Percentiles rank a stretch among this genome's conserved stretches.
phyloP scores from a whole-genome alignment of 768 basidiomycete species.

The Russula compacta region DNA sequence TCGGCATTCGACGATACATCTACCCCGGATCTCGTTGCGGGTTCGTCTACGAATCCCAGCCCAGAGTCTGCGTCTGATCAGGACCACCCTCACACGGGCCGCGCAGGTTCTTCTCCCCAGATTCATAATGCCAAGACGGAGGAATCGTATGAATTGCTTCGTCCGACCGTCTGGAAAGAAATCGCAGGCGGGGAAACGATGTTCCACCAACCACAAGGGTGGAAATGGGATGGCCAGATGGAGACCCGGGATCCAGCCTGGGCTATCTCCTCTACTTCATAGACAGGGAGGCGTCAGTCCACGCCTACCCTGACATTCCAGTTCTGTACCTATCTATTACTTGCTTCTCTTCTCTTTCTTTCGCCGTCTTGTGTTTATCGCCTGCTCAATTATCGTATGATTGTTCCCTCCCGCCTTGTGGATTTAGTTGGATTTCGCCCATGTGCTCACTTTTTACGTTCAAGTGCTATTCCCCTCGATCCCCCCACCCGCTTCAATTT shows the following conservation, averaged over 20 bases:
- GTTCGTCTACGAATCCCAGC: slow-evolving; percentile 68
- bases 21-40: slow-evolving; percentile 63
- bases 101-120: slow-evolving; percentile 32
- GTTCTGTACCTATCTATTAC: slow-evolving; percentile 15
- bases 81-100: slow-evolving; percentile 34
- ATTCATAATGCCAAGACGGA: slow-evolving; percentile 40
- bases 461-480: slow-evolving; percentile 12
- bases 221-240: slow-evolving; percentile 73
- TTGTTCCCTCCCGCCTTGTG: slow-evolving; percentile 5
- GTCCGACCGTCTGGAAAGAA: slow-evolving; percentile 55
- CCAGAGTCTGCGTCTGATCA: slow-evolving; percentile 65
- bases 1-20: slow-evolving; percentile 49
- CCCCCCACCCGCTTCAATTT: slow-evolving; percentile 18
- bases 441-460: slow-evolving; percentile 17
- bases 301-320: slow-evolving; percentile 21
- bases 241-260: slow-evolving; percentile 56
- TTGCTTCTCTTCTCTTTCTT: slow-evolving; percentile 8
- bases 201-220: slow-evolving; percentile 48
- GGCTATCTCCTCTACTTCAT: slow-evolving; percentile 61
- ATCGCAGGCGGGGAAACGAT: slow-evolving; percentile 69
- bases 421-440: slow-evolving; percentile 19
- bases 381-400: slow-evolving; percentile 17
- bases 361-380: slow-evolving; percentile 16
- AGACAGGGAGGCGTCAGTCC: slow-evolving; percentile 22
- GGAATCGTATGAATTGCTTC: slow-evolving; percentile 37